A percentile compares a stretch with the other conserved stretches of the same genome.
Conservation (phyloP, 2,329 filamentous ascomycete species). For the Botrytis tulipae region DNA sequence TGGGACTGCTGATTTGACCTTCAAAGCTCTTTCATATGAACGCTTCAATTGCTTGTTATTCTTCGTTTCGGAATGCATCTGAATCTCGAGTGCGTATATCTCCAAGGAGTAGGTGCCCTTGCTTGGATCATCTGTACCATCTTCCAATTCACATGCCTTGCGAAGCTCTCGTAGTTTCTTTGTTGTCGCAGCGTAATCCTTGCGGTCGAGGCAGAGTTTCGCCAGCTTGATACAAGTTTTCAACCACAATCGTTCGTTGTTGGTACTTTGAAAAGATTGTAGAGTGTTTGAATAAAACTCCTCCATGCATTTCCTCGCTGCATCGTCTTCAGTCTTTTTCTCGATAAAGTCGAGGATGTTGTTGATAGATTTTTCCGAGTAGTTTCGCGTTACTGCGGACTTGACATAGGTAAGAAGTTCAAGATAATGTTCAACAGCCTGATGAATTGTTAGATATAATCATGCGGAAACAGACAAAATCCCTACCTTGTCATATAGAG, state of each 20-base stretch:
- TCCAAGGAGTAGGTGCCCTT: constrained; percentile 96
- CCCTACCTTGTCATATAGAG: constrained; percentile 75
- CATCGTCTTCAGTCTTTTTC: constrained; percentile 73
- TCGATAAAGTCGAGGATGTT: constrained; percentile 99
- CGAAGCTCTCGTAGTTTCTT: constrained; percentile 88
- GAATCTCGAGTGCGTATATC: constrained; percentile 94
- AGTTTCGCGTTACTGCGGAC: constrained; percentile 93
- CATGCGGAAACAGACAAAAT: neutral
- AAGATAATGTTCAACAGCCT: constrained; percentile 90
- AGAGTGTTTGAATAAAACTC: constrained; percentile 93
- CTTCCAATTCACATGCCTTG: constrained; percentile 79
- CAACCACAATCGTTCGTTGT: constrained; percentile 94
- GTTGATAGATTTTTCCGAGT: constrained; percentile 98
- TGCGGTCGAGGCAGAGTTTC: constrained; percentile 85
- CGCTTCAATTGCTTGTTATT: constrained; percentile 97
- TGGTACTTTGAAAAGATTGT: constrained; percentile 92
- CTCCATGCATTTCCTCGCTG: constrained; percentile 81
- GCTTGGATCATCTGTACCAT: constrained; percentile 86
- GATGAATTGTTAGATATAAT: constrained; percentile 18
- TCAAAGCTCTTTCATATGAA: constrained; percentile 86
- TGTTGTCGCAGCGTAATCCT: constrained; percentile 76
- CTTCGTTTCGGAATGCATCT: constrained; percentile 95
- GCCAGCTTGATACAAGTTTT: constrained; percentile 98
- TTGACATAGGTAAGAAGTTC: constrained; percentile 97
- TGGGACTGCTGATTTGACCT: constrained; percentile 92